These are phyloP conservation scores for Glaciozyma antarctica DNA, from an alignment of 768 basidiomycete species.

Conservation along the genomic window DNA sequence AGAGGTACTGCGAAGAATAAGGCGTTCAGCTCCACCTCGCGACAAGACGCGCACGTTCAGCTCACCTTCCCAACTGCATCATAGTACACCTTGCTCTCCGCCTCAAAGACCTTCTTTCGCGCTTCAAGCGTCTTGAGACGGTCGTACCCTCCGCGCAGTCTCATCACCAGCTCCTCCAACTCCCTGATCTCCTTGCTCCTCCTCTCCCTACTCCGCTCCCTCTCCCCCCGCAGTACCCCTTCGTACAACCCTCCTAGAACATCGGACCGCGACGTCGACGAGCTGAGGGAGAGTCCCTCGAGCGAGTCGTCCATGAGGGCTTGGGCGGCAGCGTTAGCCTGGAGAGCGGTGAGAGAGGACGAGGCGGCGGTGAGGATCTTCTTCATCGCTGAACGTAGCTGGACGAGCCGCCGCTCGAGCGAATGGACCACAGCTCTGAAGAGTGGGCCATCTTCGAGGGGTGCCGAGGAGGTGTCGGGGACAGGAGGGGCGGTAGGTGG, in stretches of 20 bases:
- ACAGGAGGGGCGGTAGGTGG: neutral
- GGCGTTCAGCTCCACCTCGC: neutral
- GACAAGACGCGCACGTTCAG: no score
- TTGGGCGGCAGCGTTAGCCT: conserved; percentile 10
- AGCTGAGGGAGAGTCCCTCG: conserved; percentile 9
- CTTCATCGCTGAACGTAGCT: conserved; percentile 23
- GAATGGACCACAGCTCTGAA: conserved; percentile 22
- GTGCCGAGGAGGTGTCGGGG: neutral
- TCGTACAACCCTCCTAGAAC: conserved; percentile 17
- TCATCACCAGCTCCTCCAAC: conserved; percentile 17
- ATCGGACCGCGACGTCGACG: conserved; percentile 1
- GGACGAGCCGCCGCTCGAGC: conserved; percentile 21
- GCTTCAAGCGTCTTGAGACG: conserved; percentile 29
- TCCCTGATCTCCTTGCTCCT: conserved; percentile 5
- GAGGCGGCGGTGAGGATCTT: conserved; percentile 18
- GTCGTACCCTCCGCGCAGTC: conserved; percentile 18
- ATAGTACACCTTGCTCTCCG: conserved; percentile 29
- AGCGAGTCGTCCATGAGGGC: conserved; percentile 26
- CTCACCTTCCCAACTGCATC: conserved; percentile 30
- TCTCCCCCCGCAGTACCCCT: neutral
- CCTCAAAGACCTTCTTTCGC: conserved; percentile 26
- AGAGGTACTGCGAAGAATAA: conserved; percentile 27
- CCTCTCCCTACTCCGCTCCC: conserved; percentile 4
- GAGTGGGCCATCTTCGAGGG: conserved; percentile 23
- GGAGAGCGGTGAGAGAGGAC: neutral